A percentile compares a stretch with the other conserved stretches of the same genome.
Evolutionary conservation across 805 yeast genomes (phyloP).

Genomic region (Kluyveromyces dobzhanskii): DNA sequence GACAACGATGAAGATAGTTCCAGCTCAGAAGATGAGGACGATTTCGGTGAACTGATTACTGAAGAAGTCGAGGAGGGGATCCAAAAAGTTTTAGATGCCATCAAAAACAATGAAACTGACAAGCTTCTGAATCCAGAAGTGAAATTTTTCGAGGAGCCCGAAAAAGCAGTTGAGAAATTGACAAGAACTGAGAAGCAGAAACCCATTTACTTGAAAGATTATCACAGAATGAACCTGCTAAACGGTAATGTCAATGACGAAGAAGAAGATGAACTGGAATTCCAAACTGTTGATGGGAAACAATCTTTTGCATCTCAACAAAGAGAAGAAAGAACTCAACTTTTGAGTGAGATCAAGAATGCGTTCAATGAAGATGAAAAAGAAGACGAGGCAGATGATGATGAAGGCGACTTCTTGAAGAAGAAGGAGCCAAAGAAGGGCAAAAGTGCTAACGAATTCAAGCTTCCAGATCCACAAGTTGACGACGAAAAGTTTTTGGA

Average conservation of each 20-base stretch:
- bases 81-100: conserved; percentile 58
- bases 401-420: conserved; percentile 39
- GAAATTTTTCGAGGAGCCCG: conserved; percentile 67
- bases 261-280: conserved; percentile 43
- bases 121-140: conserved; percentile 56
- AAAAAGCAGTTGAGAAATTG: conserved; percentile 30
- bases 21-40: conserved; percentile 68
- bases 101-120: conserved; percentile 56
- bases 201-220: conserved; percentile 86
- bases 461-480: conserved; percentile 58
- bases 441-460: conserved; percentile 19
- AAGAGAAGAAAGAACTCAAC: conserved; percentile 60
- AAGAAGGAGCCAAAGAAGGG: conserved; percentile 44
- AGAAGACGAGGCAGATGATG: conserved; percentile 34
- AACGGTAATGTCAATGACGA: conserved; percentile 51
- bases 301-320: conserved; percentile 72
- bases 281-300: conserved; percentile 30
- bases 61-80: conserved; percentile 80
- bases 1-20: conserved; percentile 32
- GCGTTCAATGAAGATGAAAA: conserved; percentile 47
- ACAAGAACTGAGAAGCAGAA: conserved; percentile 38
- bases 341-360: conserved; percentile 69
- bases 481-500: conserved; percentile 65
- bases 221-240: conserved; percentile 78
- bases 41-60: conserved; percentile 79